Conservation (phyloP, 768 basidiomycete species). For the Phanerochaete carnosa region DNA sequence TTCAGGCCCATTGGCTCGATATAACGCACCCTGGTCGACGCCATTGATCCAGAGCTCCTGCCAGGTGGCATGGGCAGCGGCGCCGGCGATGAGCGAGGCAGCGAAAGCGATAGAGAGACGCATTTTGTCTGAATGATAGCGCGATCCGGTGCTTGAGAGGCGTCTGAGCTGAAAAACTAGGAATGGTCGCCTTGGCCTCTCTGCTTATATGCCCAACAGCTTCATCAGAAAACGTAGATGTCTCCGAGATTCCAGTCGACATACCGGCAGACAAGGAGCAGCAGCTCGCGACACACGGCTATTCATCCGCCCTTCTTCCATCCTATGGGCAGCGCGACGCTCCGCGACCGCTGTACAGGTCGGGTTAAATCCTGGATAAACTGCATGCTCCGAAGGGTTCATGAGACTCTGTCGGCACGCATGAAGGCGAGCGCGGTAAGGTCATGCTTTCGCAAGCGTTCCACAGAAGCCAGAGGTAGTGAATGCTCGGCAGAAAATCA, state of each 20-base stretch:
- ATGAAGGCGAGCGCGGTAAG: neutral
- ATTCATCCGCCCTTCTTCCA: slow-evolving; percentile 2
- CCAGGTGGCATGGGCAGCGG: slow-evolving; percentile 50
- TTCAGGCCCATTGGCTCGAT: neutral
- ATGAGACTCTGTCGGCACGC: neutral
- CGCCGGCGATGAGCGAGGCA: slow-evolving; percentile 36
- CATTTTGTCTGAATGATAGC: neutral
- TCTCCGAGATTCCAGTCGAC: neutral
- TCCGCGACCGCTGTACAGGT: neutral
- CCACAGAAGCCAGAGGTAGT: neutral
- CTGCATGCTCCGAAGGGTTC: neutral
- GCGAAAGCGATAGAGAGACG: slow-evolving; percentile 32
- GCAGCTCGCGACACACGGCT: neutral
- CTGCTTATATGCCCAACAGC: slow-evolving; percentile 2
- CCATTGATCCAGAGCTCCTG: slow-evolving; percentile 52
- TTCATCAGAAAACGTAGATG: neutral
- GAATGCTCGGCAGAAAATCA: slow-evolving; percentile 6
- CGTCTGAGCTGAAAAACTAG: slow-evolving; percentile 2
- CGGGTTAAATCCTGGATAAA: slow-evolving; percentile 8
- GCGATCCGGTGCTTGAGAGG: neutral
- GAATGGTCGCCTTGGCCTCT: neutral
- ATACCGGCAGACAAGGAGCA: neutral
- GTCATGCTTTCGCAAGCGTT: neutral
- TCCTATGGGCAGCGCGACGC: neutral
- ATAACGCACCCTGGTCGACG: slow-evolving; percentile 38